Conservation (phyloP, 495 filamentous ascomycete species). For the Penicillium soppii region DNA sequence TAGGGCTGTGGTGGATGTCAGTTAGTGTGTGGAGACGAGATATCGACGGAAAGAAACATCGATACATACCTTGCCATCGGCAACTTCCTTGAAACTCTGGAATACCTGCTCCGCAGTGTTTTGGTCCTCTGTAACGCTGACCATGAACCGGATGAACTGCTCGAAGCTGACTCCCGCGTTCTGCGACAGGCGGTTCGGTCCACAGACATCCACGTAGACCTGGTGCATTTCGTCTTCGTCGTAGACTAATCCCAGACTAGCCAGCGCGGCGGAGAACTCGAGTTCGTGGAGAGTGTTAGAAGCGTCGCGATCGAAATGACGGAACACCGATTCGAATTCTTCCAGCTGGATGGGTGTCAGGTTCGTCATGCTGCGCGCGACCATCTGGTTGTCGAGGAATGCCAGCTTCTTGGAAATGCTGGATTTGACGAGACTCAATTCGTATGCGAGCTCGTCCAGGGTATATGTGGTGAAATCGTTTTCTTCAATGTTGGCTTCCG, state of each 20-base stretch:
- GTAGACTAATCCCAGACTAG: constrained; percentile 89
- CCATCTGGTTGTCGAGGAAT: constrained; percentile 96
- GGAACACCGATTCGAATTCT: constrained; percentile 96
- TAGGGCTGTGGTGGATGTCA: constrained; percentile 61
- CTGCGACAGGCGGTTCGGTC: constrained; percentile 33
- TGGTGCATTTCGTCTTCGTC: constrained; percentile 96
- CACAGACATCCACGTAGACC: constrained; percentile 80
- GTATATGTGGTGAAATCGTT: constrained; percentile 99
- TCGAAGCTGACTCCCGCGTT: constrained; percentile 82
- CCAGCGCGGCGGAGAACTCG: constrained; percentile 92
- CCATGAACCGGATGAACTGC: constrained; percentile 99
- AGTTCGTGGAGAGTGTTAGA: constrained; percentile 89
- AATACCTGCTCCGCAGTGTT: constrained; percentile 98
- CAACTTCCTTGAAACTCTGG: constrained; percentile 94
- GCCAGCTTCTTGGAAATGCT: constrained; percentile 92
- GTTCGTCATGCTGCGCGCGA: constrained; percentile 98
- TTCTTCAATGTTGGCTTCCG: constrained; percentile 96
- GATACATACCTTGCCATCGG: constrained; percentile 82
- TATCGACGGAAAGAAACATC: neutral
- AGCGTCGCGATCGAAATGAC: constrained; percentile 94
- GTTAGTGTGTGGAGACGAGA: neutral
- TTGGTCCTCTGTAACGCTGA: constrained; percentile 96
- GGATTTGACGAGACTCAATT: constrained; percentile 83
- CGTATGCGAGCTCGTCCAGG: constrained; percentile 93
- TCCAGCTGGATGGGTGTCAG: constrained; percentile 96